A percentile compares a stretch with the other conserved stretches of the same genome.
Conservation (phyloP, 2,329 filamentous ascomycete genomes). For the Plectosphaerella sp. region DNA sequence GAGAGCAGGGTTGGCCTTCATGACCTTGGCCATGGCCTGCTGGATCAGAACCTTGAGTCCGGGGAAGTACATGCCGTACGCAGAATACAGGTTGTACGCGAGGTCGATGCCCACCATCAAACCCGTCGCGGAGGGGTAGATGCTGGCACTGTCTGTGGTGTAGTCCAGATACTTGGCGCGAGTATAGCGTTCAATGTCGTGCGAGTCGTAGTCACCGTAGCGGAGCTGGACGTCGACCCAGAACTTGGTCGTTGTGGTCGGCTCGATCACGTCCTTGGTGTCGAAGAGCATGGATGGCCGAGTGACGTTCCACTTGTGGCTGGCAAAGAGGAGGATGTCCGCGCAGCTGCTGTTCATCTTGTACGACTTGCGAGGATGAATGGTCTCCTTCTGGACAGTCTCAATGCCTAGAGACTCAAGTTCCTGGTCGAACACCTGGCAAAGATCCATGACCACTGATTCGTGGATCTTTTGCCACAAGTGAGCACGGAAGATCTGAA, state of each 20-base stretch:
- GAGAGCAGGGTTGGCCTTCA: conserved; percentile 97
- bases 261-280: conserved; percentile 91
- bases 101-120: conserved; percentile 97
- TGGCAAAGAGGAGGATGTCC: conserved; percentile 93
- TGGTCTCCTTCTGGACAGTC: conserved; percentile 97
- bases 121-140: conserved; percentile 94
- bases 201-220: conserved; percentile 97
- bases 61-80: conserved; percentile 98
- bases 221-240: conserved; percentile 96
- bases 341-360: conserved; percentile 99
- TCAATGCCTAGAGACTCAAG: conserved; percentile 93
- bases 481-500: conserved; percentile 98
- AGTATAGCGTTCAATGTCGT: conserved; percentile 97
- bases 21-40: conserved; percentile 98
- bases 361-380: conserved; percentile 98
- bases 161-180: conserved; percentile 98
- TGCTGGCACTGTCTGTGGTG: conserved; percentile 97
- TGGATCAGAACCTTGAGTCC: conserved; percentile 93
- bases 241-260: conserved; percentile 97
- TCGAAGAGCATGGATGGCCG: conserved; percentile 90
- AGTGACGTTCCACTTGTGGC: conserved; percentile 98
- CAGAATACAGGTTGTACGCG: conserved; percentile 97
- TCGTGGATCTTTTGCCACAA: conserved; percentile 99
- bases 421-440: conserved; percentile 97
- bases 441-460: conserved; percentile 97